Percentiles rank a stretch among this genome's conserved stretches.
phyloP scores from a whole-genome alignment of 1,284 basidiomycete genomes.

The Amylostereum areolatum region DNA sequence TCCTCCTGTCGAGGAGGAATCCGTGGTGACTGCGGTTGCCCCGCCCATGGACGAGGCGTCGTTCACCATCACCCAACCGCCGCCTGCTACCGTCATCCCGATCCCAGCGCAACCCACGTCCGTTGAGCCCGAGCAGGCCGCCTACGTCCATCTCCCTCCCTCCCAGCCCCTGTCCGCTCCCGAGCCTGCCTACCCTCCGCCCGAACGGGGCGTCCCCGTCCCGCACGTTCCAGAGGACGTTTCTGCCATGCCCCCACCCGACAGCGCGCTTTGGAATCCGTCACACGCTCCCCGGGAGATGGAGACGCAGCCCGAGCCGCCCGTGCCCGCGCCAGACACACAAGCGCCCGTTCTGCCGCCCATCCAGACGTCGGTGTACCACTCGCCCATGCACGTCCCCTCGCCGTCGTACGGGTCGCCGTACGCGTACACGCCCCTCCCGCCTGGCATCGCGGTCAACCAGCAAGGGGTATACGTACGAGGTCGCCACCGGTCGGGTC shows the following conservation, averaged over 20 bases:
- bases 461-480: constrained; percentile 72
- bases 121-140: not conserved
- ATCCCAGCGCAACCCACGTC: constrained; percentile 7
- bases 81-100: constrained; percentile 13
- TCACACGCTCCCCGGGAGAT: constrained; percentile 13
- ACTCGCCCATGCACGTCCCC: constrained; percentile 43
- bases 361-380: constrained; percentile 49
- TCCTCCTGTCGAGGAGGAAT: constrained; percentile 17
- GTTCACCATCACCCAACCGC: constrained; percentile 11
- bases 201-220: not conserved
- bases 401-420: constrained; percentile 59
- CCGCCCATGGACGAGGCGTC: constrained; percentile 9
- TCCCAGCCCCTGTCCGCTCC: constrained; percentile 4
- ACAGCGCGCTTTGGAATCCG: constrained; percentile 1
- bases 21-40: constrained; percentile 29
- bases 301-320: constrained; percentile 24
- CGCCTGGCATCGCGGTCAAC: constrained; percentile 69
- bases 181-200: not conserved
- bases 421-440: constrained; percentile 56
- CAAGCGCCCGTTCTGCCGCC: constrained; percentile 25
- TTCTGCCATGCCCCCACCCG: not conserved
- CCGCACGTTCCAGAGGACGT: not conserved
- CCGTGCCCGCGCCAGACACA: constrained; percentile 29
- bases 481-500: constrained; percentile 70
- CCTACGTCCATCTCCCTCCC: not conserved